Conservation (phyloP, 768 basidiomycete species). For the Krasilnikovozyma curviuscula region DNA sequence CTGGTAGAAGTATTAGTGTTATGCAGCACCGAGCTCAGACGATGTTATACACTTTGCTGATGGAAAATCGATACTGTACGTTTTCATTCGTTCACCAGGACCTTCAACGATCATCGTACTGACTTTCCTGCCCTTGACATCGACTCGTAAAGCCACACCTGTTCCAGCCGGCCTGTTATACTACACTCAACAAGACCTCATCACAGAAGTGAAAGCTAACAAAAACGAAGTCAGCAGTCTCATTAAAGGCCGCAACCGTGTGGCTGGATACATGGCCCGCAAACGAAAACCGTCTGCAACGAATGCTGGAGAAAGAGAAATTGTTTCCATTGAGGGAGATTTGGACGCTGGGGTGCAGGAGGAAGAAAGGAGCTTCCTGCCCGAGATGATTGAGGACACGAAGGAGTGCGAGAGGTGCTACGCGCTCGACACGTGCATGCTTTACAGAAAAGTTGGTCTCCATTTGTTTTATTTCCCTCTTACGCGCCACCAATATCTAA, state of each 20-base stretch:
- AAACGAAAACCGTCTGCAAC: slow-evolving; percentile 13
- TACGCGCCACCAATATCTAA: neutral
- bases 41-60: slow-evolving; percentile 81
- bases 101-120: neutral
- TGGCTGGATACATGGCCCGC: slow-evolving; percentile 46
- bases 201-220: slow-evolving; percentile 58
- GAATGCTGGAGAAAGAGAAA: neutral
- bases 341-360: slow-evolving; percentile 12
- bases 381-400: slow-evolving; percentile 67
- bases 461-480: neutral
- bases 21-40: slow-evolving; percentile 97
- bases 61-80: slow-evolving; percentile 64
- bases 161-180: slow-evolving; percentile 71
- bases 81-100: neutral
- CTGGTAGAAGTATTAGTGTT: slow-evolving; percentile 52
- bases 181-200: slow-evolving; percentile 79
- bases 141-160: slow-evolving; percentile 34
- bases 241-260: slow-evolving; percentile 60
- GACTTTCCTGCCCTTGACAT: neutral
- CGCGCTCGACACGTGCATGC: slow-evolving; percentile 68
- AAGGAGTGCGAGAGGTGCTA: slow-evolving; percentile 64
- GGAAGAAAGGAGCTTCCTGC: slow-evolving; percentile 41
- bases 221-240: slow-evolving; percentile 70
- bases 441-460: slow-evolving; percentile 59
- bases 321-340: no score